A percentile compares a stretch with the other conserved stretches of the same genome.
Conservation (phyloP, 176 grass and related monocot species). For the Tillandsia leiboldiana region DNA sequence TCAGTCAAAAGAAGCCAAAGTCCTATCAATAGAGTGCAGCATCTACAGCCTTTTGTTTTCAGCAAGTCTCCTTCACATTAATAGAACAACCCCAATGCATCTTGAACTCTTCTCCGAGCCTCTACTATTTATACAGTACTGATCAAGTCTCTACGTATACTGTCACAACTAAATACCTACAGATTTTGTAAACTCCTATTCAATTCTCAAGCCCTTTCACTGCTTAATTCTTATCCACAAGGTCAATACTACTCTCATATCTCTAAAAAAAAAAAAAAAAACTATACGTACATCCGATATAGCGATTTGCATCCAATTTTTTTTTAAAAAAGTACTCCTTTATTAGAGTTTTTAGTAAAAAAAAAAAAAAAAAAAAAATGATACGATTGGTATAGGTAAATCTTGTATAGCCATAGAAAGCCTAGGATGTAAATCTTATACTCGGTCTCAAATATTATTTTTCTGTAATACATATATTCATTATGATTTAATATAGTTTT, state of each 20-base stretch:
- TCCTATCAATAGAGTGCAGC: background rate
- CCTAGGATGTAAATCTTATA: no score
- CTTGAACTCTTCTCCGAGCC: background rate
- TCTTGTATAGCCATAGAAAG: no score
- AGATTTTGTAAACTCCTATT: background rate
- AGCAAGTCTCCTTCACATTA: conserved; percentile 11
- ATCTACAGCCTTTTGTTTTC: background rate
- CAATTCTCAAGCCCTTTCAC: no score
- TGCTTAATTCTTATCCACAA: background rate
- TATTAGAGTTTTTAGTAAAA: no score
- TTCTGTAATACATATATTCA: no score
- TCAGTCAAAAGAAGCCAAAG: background rate
- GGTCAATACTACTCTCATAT: conserved; percentile 2
- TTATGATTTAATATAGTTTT: no score
- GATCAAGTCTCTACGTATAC: background rate
- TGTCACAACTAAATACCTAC: background rate
- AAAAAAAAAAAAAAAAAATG: no score
- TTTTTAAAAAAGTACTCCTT: background rate
- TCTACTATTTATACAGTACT: conserved; percentile 10
- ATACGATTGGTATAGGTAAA: no score
- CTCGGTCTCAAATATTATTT: no score
- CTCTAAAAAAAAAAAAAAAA: background rate
- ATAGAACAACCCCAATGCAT: conserved; percentile 1
- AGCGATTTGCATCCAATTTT: background rate
- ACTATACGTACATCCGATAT: background rate